These are phyloP conservation scores for Odonthalia washingtoniensis DNA, from an alignment of 31 red algal species.

Conservation along the genomic window DNA sequence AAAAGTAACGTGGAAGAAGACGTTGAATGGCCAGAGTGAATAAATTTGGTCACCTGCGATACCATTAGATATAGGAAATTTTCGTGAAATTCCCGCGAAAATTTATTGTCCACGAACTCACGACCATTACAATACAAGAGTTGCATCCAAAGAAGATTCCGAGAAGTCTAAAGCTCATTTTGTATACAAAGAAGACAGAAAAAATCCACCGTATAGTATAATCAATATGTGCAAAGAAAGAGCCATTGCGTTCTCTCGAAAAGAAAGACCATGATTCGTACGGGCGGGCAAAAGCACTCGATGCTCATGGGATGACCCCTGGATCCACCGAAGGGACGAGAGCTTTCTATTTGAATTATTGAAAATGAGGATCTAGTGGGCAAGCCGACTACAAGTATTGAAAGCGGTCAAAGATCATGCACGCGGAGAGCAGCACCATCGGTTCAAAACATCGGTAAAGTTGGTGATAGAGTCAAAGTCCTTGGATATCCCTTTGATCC, in stretches of 20 bases:
- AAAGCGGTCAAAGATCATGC: too few relatives aligned
- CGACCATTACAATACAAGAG: slow-evolving; percentile 88
- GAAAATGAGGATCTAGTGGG: slow-evolving; percentile 55
- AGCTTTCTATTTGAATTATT: slow-evolving; percentile 71
- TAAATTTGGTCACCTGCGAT: slow-evolving; percentile 87
- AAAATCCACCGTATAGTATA: slow-evolving; percentile 89
- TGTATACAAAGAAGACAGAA: slow-evolving; percentile 72
- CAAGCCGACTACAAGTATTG: neutral
- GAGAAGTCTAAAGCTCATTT: slow-evolving; percentile 64
- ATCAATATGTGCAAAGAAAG: slow-evolving; percentile 82
- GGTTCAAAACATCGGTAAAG: slow-evolving; percentile 81
- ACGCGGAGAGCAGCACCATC: neutral
- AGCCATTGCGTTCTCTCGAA: slow-evolving; percentile 85
- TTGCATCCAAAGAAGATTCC: slow-evolving; percentile 60
- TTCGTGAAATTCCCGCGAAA: slow-evolving; percentile 81
- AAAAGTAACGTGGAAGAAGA: too few relatives aligned
- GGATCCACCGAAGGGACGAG: slow-evolving; percentile 52
- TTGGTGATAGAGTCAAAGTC: slow-evolving; percentile 61
- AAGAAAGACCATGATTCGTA: slow-evolving; percentile 81
- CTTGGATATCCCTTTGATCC: slow-evolving; percentile 59
- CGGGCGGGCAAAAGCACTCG: slow-evolving; percentile 81
- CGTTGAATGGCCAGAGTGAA: too few relatives aligned
- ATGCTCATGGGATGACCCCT: slow-evolving; percentile 94
- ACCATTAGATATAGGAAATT: slow-evolving; percentile 72
- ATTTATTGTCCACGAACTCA: slow-evolving; percentile 91